Percentiles rank a stretch among this genome's conserved stretches.
These are phyloP conservation scores for Venturia oleaginea DNA, from an alignment of 2,329 filamentous ascomycete genomes.

Conservation along the genomic window DNA sequence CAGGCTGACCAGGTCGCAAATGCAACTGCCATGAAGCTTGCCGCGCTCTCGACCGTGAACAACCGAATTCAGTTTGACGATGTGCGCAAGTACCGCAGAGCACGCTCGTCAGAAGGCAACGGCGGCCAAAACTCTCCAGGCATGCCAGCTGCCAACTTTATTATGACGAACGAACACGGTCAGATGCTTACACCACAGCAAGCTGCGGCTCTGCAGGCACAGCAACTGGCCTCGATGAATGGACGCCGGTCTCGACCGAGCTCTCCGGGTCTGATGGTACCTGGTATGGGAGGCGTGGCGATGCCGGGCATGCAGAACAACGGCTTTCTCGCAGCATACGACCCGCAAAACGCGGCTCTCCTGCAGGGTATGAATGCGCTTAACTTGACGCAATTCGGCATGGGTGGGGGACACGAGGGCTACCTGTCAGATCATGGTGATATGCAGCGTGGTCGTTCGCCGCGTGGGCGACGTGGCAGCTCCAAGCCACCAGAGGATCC, in stretches of 20 bases:
- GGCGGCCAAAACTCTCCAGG: constrained; percentile 49
- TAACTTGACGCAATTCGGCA: constrained; percentile 57
- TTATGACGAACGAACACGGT: constrained; percentile 92
- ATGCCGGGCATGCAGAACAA: constrained; percentile 87
- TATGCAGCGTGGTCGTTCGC: constrained; percentile 80
- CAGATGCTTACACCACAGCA: constrained; percentile 63
- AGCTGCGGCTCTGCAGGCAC: constrained; percentile 47
- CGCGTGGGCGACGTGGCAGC: constrained; percentile 82
- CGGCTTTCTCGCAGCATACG: constrained; percentile 84
- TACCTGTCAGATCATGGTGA: constrained; percentile 85
- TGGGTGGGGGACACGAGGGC: constrained; percentile 57
- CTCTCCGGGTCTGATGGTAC: constrained; percentile 78
- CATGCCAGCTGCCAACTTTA: constrained; percentile 64
- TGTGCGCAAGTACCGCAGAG: constrained; percentile 88
- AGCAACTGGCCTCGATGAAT: constrained; percentile 76
- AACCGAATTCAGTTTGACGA: constrained; percentile 96
- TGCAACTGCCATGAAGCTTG: constrained; percentile 97
- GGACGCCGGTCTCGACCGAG: constrained; percentile 76
- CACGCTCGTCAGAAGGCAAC: constrained; percentile 73
- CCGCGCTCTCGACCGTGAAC: constrained; percentile 93
- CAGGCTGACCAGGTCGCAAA: constrained; percentile 98
- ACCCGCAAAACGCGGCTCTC: constrained; percentile 55
- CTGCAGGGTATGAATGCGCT: constrained; percentile 54
- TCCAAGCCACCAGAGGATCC: constrained; percentile 98
- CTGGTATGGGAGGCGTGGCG: constrained; percentile 45